These are phyloP conservation scores for Posidonia oceanica DNA, from an alignment of 116 monocot species.

Conservation along the genomic window DNA sequence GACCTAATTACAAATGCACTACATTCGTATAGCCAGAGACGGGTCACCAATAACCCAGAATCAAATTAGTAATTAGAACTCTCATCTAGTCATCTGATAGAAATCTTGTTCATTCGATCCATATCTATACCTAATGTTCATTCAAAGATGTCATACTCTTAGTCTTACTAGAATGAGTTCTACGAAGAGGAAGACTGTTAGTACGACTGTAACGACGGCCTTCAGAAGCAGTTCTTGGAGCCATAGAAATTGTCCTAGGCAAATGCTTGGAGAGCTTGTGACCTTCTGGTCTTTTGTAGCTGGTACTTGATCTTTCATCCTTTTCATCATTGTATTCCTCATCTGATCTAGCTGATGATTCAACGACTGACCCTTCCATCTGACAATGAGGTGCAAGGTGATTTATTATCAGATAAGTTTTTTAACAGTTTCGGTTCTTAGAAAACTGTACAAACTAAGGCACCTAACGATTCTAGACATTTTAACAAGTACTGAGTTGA, in stretches of 20 bases:
- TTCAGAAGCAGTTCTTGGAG: neutral
- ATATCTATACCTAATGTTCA: neutral
- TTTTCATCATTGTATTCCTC: slow-evolving; percentile 9
- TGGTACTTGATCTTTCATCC: neutral
- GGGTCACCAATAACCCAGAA: no score
- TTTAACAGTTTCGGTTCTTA: neutral
- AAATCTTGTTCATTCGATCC: no score
- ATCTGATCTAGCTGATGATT: slow-evolving; percentile 4
- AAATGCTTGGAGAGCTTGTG: neutral
- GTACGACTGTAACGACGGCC: neutral
- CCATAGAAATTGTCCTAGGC: slow-evolving; percentile 4
- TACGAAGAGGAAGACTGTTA: slow-evolving; percentile 7
- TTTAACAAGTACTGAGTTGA: neutral
- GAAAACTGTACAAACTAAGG: neutral
- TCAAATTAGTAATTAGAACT: no score
- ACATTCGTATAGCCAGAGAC: no score
- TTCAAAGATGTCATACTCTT: neutral
- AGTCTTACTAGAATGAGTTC: neutral
- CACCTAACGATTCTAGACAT: neutral
- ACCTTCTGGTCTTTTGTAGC: neutral
- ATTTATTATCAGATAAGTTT: neutral
- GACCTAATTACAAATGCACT: no score
- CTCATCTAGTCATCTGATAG: no score
- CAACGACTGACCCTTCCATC: slow-evolving; percentile 8
- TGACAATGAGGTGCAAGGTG: neutral